Evolutionary conservation across 345 rosid species (phyloP), one percentile per base, ranked within the genome.

Genomic region (Lenwebbia sp.): DNA sequence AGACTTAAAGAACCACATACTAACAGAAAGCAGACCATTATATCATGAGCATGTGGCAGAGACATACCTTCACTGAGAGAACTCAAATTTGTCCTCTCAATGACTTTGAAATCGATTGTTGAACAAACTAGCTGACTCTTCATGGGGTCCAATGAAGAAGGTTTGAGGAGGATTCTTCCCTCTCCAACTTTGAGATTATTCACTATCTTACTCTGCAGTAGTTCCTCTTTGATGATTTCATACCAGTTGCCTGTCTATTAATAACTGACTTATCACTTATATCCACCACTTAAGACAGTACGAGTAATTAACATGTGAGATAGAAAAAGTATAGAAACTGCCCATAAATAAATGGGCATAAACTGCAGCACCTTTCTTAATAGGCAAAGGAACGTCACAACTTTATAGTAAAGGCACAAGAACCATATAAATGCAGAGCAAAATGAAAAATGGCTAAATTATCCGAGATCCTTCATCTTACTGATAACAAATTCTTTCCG

Each of bases 161-260:
- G 96, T 92, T 94, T 82, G 82, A 88, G 87, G 85, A 96, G 90
- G 86, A 94, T 65, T 54, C 92, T 90, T 83, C 86, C 91, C 60
- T 95, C 92, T 60, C 95, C 98, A 91, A 95, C 92, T 90, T 91
- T 92, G 82, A 94, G 91, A 83, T 95, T 92, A 90, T 91, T 90
- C 86, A 91, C 90, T 82, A 14, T 88, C 83, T 82, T 84, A 22
- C 37, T 85, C 87, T 92, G 85, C 78, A 62, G 86, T 74, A 65
- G 87, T 54, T 85, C 89, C 58, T 86, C 89, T 86, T 94, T 86
- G 85, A 89, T 87, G 83, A 85, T 83, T 74, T 96, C 98, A 82
- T 95, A 98, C 89, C 98, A 95, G 91, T 92, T 94, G 90, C 96
- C 95, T 30, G 94, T 90, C 99, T 96, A 88, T 85, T 87, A 86